A percentile compares a stretch with the other conserved stretches of the same genome.
These are phyloP conservation scores for Yarrowia alimentaria DNA, from an alignment of 805 yeast species.

Conservation along the genomic window DNA sequence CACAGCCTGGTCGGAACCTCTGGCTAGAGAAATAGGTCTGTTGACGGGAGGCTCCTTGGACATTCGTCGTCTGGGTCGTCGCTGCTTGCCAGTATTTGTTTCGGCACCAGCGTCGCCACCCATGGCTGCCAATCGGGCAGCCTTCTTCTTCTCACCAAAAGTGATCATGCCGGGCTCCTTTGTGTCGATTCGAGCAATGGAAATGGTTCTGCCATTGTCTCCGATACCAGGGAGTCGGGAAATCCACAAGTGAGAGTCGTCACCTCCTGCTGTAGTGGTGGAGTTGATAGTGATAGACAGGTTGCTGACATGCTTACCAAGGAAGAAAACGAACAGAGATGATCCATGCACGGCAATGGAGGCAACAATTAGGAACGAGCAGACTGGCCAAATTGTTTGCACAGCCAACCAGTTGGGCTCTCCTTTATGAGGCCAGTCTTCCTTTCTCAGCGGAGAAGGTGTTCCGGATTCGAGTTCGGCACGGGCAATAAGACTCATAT, in stretches of 20 bases:
- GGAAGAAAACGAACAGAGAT: constrained; percentile 71
- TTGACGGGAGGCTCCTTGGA: constrained; percentile 27
- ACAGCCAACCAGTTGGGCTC: constrained; percentile 58
- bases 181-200: constrained; percentile 81
- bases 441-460: constrained; percentile 52
- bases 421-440: constrained; percentile 46
- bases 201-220: constrained; percentile 67
- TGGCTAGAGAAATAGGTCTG: constrained; percentile 14
- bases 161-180: constrained; percentile 42
- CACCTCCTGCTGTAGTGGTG: constrained; percentile 60
- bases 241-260: constrained; percentile 74
- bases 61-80: constrained; percentile 20
- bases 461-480: constrained; percentile 61
- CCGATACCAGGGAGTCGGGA: constrained; percentile 79
- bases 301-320: constrained; percentile 84
- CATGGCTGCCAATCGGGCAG: background rate
- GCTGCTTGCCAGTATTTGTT: background rate
- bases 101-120: background rate
- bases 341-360: constrained; percentile 91
- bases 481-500: constrained; percentile 77
- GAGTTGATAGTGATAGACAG: constrained; percentile 91
- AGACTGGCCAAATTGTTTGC: constrained; percentile 75
- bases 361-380: constrained; percentile 72
- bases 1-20: background rate
- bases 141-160: constrained; percentile 34